phyloP scores from a whole-genome alignment of 1,284 basidiomycete species.

The Ustilago trichophora region DNA sequence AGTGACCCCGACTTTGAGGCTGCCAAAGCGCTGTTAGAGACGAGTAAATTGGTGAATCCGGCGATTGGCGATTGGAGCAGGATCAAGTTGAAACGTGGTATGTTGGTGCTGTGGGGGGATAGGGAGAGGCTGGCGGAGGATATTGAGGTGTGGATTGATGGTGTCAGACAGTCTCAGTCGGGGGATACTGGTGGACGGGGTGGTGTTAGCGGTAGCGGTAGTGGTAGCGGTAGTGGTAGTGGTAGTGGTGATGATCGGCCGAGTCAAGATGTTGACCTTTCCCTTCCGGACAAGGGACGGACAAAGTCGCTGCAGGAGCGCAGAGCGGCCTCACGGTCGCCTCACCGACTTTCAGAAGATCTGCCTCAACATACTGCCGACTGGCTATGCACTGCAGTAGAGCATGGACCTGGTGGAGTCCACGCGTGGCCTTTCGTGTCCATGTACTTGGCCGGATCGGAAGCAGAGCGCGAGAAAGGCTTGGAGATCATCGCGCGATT shows the following conservation, averaged over 20 bases:
- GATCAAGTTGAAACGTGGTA: conserved; percentile 48
- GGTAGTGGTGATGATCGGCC: conserved; percentile 25
- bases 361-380: conserved; percentile 15
- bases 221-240: conserved; percentile 18
- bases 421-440: conserved; percentile 65
- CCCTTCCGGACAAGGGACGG: background rate
- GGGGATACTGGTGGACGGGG: background rate
- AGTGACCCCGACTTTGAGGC: conserved; percentile 27
- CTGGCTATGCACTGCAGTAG: conserved; percentile 54
- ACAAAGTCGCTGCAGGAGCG: conserved; percentile 24
- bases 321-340: conserved; percentile 32
- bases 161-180: conserved; percentile 26
- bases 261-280: conserved; percentile 29
- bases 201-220: too few relatives aligned
- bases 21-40: conserved; percentile 39
- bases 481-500: conserved; percentile 59
- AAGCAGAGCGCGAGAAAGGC: conserved; percentile 59
- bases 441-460: conserved; percentile 60
- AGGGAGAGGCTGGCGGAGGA: conserved; percentile 60
- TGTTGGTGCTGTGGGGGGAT: conserved; percentile 61
- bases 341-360: conserved; percentile 1
- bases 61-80: conserved; percentile 59
- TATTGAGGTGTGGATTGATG: conserved; percentile 58
- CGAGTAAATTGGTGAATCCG: conserved; percentile 53
- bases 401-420: conserved; percentile 60